Percentiles rank a stretch among this genome's conserved stretches.
These are phyloP conservation scores for Tulasnella sp. DNA, from an alignment of 768 basidiomycete species.

Conservation along the genomic window DNA sequence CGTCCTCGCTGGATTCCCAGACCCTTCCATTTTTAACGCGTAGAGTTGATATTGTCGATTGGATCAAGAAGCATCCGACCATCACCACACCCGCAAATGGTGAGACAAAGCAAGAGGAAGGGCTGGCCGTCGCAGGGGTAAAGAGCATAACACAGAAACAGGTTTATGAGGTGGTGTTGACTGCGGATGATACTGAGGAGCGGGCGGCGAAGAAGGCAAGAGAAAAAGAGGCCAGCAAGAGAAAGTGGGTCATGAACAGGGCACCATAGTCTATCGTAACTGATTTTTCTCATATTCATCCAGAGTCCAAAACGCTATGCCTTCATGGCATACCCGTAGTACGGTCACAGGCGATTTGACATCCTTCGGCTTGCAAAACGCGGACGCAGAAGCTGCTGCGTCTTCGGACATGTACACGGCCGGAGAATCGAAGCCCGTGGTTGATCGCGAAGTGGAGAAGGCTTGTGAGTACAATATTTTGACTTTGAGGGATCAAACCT, in stretches of 20 bases:
- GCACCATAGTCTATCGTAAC: not conserved
- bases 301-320: conserved; percentile 76
- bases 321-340: conserved; percentile 91
- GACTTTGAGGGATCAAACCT: not conserved
- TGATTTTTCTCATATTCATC: not conserved
- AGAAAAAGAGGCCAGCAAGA: conserved; percentile 71
- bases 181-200: conserved; percentile 84
- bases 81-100: conserved; percentile 33
- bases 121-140: conserved; percentile 63
- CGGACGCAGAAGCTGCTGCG: not conserved
- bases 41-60: conserved; percentile 73
- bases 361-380: conserved; percentile 60
- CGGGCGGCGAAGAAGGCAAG: conserved; percentile 53
- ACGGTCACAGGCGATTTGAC: conserved; percentile 91
- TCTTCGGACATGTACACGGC: not conserved
- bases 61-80: conserved; percentile 61
- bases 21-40: not conserved
- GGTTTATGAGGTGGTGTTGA: conserved; percentile 69
- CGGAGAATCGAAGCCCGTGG: not conserved
- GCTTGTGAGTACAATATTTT: not conserved
- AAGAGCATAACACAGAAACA: conserved; percentile 46
- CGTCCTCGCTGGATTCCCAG: conserved; percentile 19
- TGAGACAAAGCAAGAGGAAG: conserved; percentile 37
- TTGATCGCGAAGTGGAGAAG: conserved; percentile 9
- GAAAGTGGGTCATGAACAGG: conserved; percentile 35